phyloP scores from a whole-genome alignment of 345 rosid species.

The Odontarrhena argentea region DNA sequence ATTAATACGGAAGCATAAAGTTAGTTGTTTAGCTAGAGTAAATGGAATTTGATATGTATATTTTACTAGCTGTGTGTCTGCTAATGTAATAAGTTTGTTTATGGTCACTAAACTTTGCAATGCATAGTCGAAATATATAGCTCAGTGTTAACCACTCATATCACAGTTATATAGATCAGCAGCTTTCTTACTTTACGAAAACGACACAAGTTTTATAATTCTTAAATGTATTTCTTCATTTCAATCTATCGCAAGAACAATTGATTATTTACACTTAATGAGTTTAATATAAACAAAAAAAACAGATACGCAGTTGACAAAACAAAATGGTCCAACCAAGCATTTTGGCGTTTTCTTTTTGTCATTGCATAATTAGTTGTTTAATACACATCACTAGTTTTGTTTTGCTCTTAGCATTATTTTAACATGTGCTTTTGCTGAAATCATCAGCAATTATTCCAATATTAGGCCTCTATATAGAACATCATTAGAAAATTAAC shows the following conservation, averaged over 20 bases:
- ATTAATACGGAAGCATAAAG: too few species aligned
- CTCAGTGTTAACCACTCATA: slow-evolving; percentile 4
- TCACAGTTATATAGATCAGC: slow-evolving; percentile 21
- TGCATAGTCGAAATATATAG: slow-evolving; percentile 1
- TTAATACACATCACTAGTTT: slow-evolving; percentile 21
- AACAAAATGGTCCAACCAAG: slow-evolving; percentile 34
- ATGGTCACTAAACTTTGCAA: slow-evolving; percentile 7
- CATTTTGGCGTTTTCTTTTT: slow-evolving; percentile 43
- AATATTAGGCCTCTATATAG: neutral
- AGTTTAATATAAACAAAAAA: slow-evolving; percentile 7
- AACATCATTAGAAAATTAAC: neutral
- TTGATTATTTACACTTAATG: neutral
- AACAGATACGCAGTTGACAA: slow-evolving; percentile 41
- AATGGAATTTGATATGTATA: neutral
- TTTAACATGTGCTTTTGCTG: slow-evolving; percentile 29
- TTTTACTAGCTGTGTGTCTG: neutral
- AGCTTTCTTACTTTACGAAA: slow-evolving; percentile 27
- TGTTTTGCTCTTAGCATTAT: slow-evolving; percentile 28
- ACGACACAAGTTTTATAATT: neutral
- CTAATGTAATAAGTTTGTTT: neutral
- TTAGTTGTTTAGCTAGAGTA: neutral
- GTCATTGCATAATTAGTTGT: slow-evolving; percentile 29
- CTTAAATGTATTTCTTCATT: slow-evolving; percentile 25
- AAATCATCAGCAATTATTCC: slow-evolving; percentile 11
- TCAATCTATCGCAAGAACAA: neutral